Conservation (phyloP, 139 green algal species). For the Tetradesmus lagerheimii region DNA sequence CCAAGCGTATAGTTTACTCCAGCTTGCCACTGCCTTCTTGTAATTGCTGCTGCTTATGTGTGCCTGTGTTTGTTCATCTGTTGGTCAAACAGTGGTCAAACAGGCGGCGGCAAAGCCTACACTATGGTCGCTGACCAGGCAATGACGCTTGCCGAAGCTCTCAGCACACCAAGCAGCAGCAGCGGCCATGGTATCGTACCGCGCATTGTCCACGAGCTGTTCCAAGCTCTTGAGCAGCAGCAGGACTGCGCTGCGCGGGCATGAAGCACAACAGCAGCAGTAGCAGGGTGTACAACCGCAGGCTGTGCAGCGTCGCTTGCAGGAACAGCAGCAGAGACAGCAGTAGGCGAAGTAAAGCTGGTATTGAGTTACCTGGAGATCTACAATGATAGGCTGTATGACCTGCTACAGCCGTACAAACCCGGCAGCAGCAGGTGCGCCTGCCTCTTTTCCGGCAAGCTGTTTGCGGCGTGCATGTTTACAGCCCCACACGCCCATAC, state of each 20-base stretch:
- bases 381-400: constrained; percentile 81
- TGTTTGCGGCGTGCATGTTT: too few species aligned
- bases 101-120: constrained; percentile 76
- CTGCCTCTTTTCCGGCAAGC: neutral
- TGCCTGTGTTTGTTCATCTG: neutral
- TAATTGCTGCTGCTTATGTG: neutral
- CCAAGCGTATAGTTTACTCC: too few species aligned
- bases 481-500: too few species aligned
- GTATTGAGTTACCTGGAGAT: constrained; percentile 79
- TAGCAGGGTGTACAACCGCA: too few species aligned
- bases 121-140: constrained; percentile 70
- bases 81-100: constrained; percentile 63
- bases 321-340: neutral
- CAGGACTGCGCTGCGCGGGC: neutral
- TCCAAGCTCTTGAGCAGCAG: constrained; percentile 40
- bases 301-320: neutral
- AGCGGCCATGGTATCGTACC: constrained; percentile 69
- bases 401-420: constrained; percentile 83
- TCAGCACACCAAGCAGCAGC: constrained; percentile 1
- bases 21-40: neutral
- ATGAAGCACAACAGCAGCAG: neutral
- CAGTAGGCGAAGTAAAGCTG: constrained; percentile 13
- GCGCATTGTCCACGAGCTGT: constrained; percentile 67
- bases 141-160: constrained; percentile 13
- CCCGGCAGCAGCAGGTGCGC: constrained; percentile 42